Evolutionary conservation across 257 asterid species (phyloP), one percentile per base, ranked within the genome.

Genomic region (Cordia subcordata): DNA sequence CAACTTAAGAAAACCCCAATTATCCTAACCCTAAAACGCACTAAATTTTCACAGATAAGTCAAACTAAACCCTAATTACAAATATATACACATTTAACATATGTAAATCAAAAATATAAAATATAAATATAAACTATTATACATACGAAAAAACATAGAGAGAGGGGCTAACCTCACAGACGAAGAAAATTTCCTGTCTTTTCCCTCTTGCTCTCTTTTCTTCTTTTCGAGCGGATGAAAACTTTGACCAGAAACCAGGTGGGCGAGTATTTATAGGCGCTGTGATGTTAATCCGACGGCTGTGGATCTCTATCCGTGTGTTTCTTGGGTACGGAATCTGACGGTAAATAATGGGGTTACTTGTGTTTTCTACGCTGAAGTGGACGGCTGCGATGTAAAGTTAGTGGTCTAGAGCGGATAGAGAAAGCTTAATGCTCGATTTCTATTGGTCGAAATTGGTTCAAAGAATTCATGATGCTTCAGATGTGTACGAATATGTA

Each of bases 311-410:
- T 4, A 62, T 74, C 68, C 58, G 62, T 68, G 83, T 73, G 83
- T 60, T 78, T 67, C 50, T 49, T 44, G 11, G 8, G 22, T 38
- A 53, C 52, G 32, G 66, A 53, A 86, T 82, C 83, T 13, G 67
- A 84, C 89, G 95, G 81, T 15, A n/a, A 13, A 0, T 32, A 56
- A 57, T 65, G 49, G 65, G 58, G 40, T 1, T 33, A 11, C 33
- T 68, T 84, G 96, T 86, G 96, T 70, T 86, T 85, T 80, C 82
- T 77, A 57, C 2, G 20, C 18, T 20, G 15, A 10, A 61, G 44
- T 71, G 66, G 47, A 81, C 84, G 96, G 85, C 60, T 57, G 0
- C 0, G 87, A 85, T 85, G 53, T 18, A 16, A 69, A 37, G 58
- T 53, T 67, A 11, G 22, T 18, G 40, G 62, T 14, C 18, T 27